These are phyloP conservation scores for Aspergillus baeticus DNA, from an alignment of 495 filamentous ascomycete genomes.

Conservation along the genomic window DNA sequence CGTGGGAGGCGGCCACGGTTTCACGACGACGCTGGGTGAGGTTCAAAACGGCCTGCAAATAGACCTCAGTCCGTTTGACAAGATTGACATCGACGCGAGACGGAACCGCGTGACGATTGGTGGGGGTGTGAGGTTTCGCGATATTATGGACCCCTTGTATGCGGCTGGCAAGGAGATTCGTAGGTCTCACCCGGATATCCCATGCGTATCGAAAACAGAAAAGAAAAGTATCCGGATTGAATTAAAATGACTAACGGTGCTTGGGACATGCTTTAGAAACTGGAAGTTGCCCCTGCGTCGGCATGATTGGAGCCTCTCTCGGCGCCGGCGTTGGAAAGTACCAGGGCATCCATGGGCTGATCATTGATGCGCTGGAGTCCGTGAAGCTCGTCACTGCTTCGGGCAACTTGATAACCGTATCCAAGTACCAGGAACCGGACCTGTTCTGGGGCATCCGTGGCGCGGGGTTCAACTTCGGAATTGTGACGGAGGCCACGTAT, in stretches of 20 bases:
- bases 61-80: slow-evolving; percentile 31
- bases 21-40: slow-evolving; percentile 14
- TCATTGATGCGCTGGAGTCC: slow-evolving; percentile 32
- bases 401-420: slow-evolving; percentile 32
- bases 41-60: slow-evolving; percentile 28
- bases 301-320: slow-evolving; percentile 34
- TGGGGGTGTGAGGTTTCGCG: slow-evolving; percentile 12
- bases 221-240: too few species aligned
- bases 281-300: slow-evolving; percentile 28
- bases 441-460: slow-evolving; percentile 31
- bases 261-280: background rate
- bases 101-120: slow-evolving; percentile 24
- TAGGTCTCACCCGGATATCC: slow-evolving; percentile 16
- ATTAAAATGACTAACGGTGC: background rate
- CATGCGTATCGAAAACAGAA: slow-evolving; percentile 6
- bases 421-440: slow-evolving; percentile 33
- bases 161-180: slow-evolving; percentile 31
- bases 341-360: slow-evolving; percentile 36
- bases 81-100: slow-evolving; percentile 12
- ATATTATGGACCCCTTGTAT: slow-evolving; percentile 22
- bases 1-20: slow-evolving; percentile 33
- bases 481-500: slow-evolving; percentile 41
- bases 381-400: slow-evolving; percentile 30
- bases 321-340: slow-evolving; percentile 39
- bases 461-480: slow-evolving; percentile 51